These are phyloP conservation scores for Trichocladium uniseriatum DNA, from an alignment of 495 filamentous ascomycete species.

Conservation along the genomic window DNA sequence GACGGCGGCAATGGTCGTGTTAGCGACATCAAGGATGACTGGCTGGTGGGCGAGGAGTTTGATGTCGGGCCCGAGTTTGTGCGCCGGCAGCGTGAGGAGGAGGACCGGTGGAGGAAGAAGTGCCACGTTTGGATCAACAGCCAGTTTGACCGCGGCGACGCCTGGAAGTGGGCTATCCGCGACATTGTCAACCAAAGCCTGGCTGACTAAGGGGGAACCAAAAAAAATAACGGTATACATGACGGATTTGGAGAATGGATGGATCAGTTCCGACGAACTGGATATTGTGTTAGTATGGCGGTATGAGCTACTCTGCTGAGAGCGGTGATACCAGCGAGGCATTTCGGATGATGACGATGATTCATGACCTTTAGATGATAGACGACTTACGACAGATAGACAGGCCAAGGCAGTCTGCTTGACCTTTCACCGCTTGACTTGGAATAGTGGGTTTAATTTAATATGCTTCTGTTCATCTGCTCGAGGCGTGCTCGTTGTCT, in stretches of 20 bases:
- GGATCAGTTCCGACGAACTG: too few species aligned
- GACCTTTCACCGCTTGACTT: background rate
- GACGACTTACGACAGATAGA: conserved; percentile 15
- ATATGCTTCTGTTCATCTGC: conserved; percentile 7
- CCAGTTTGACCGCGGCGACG: conserved; percentile 29
- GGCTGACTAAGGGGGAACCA: conserved; percentile 5
- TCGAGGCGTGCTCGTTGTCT: background rate
- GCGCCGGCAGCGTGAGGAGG: conserved; percentile 76
- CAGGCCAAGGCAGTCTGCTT: background rate
- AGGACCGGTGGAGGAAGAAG: conserved; percentile 79
- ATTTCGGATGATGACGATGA: conserved; percentile 5
- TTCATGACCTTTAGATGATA: conserved; percentile 12
- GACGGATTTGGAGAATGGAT: too few species aligned
- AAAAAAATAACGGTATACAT: too few species aligned
- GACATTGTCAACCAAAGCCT: conserved; percentile 33
- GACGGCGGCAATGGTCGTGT: conserved; percentile 29
- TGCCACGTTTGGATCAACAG: conserved; percentile 63
- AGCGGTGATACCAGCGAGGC: too few species aligned
- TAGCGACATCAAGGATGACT: conserved; percentile 60
- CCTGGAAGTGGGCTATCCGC: conserved; percentile 42
- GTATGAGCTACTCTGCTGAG: too few species aligned
- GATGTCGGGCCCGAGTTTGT: conserved; percentile 95
- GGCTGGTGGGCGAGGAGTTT: conserved; percentile 89
- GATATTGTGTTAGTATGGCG: too few species aligned
- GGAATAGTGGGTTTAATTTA: conserved; percentile 3